phyloP scores from a whole-genome alignment of 768 basidiomycete species.

The Postia placenta region DNA sequence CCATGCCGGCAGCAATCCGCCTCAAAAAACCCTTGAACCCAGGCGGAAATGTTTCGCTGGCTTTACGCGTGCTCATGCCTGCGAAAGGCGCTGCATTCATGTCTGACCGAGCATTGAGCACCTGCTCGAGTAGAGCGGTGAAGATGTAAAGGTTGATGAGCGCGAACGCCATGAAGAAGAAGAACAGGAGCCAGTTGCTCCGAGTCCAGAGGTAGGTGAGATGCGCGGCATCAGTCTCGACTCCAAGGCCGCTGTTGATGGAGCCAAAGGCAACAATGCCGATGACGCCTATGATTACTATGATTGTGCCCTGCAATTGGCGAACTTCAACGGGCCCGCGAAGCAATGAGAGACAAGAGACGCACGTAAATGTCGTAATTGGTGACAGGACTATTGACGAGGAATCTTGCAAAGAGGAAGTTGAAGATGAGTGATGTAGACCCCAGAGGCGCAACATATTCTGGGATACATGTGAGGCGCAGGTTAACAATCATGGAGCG shows the following conservation, averaged over 20 bases:
- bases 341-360: neutral
- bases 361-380: slow-evolving; percentile 76
- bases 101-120: slow-evolving; percentile 67
- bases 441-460: slow-evolving; percentile 95
- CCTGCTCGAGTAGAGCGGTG: slow-evolving; percentile 64
- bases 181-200: slow-evolving; percentile 85
- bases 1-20: slow-evolving; percentile 36
- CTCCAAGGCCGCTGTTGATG: slow-evolving; percentile 72
- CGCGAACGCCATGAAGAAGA: slow-evolving; percentile 71
- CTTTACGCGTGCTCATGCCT: slow-evolving; percentile 29
- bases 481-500: slow-evolving; percentile 2
- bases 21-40: slow-evolving; percentile 25
- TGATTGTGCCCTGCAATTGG: slow-evolving; percentile 60
- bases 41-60: slow-evolving; percentile 7
- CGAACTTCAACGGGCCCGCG: neutral
- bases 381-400: slow-evolving; percentile 83
- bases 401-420: slow-evolving; percentile 87
- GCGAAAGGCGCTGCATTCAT: slow-evolving; percentile 53
- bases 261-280: slow-evolving; percentile 87
- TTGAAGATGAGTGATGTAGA: slow-evolving; percentile 94
- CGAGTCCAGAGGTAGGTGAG: slow-evolving; percentile 84
- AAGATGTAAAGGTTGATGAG: slow-evolving; percentile 63
- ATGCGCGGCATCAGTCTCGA: slow-evolving; percentile 66
- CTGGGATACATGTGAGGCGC: slow-evolving; percentile 27
- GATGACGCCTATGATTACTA: slow-evolving; percentile 79